phyloP scores from a whole-genome alignment of 805 yeast genomes.

The Groenewaldozyma salmanticensis region DNA sequence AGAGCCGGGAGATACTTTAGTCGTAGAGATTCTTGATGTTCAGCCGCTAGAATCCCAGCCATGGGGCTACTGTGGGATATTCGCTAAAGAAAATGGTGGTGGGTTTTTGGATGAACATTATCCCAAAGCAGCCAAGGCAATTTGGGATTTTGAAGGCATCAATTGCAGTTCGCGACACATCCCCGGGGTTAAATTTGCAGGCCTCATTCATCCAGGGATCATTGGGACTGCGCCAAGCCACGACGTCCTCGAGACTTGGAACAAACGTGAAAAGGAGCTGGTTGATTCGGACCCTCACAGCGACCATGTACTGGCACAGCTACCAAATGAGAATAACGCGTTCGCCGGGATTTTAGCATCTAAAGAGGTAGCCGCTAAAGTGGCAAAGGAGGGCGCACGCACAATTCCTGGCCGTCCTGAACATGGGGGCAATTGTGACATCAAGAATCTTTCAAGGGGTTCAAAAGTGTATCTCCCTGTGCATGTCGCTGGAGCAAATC shows the following conservation, averaged over 20 bases:
- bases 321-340: slow-evolving; percentile 31
- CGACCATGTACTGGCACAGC: slow-evolving; percentile 30
- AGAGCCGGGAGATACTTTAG: slow-evolving; percentile 40
- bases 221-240: slow-evolving; percentile 42
- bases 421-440: slow-evolving; percentile 46
- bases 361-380: slow-evolving; percentile 22
- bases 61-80: slow-evolving; percentile 45
- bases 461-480: slow-evolving; percentile 41
- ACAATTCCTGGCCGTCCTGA: slow-evolving; percentile 47
- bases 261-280: slow-evolving; percentile 32
- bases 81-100: slow-evolving; percentile 41
- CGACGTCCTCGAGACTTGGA: slow-evolving; percentile 37
- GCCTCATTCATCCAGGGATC: slow-evolving; percentile 43
- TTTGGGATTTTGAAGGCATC: slow-evolving; percentile 44
- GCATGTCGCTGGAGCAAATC: slow-evolving; percentile 38
- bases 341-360: slow-evolving; percentile 33
- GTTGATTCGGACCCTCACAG: slow-evolving; percentile 14
- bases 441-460: slow-evolving; percentile 41
- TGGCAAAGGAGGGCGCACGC: slow-evolving; percentile 38
- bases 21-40: slow-evolving; percentile 41
- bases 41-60: slow-evolving; percentile 44
- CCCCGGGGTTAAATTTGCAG: slow-evolving; percentile 42
- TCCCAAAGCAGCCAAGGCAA: slow-evolving; percentile 44
- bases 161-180: slow-evolving; percentile 41
- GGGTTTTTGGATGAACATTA: slow-evolving; percentile 40